Evolutionary conservation across 1,284 basidiomycete genomes (phyloP), one percentile per base, ranked within the genome.

Genomic region (Caloboletus firmus): DNA sequence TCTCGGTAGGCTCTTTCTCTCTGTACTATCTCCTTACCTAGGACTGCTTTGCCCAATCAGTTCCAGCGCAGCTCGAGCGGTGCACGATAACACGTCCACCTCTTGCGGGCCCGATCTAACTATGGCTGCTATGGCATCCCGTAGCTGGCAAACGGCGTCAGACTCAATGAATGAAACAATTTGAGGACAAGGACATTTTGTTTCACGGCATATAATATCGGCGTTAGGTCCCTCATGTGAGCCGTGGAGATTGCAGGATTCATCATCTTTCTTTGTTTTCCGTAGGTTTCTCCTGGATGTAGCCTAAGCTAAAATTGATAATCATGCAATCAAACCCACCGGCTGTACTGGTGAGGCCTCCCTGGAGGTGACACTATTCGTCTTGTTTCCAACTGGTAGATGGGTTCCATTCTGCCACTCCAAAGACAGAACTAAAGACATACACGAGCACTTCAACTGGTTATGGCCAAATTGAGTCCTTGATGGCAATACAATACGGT

Each of bases 51-150:
- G 74, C 11, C 78, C 78, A n/a, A 79, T 72, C 0, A 70, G 66
- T 60, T 80, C 79, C 3, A 81, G 66, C 18, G 79, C 74, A 1
- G 74, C 73, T 22, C 78, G 70, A 15, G 72, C 74, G 63, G 79
- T 71, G 77, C 78, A 80, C 43, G 76, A 73, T 1, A 74, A 71
- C 69, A 81, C 73, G 54, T 80, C 75, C n/a, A 80, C 52, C 20
- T 73, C 60, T 56, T 31, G 51, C 42, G 32, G 55, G 1, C 58
- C 49, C 0, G 34, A 26, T 20, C 45, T 30, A 10, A 59, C 54
- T 20, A 57, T 22, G 17, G 31, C 47, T 49, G 43, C 51, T n/a
- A 56, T 47, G 12, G 45, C 39, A 18, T 49, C 49, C 20, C 39
- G 53, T 48, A 52, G 45, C 53, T 46, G 37, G 36, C 12, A 18